phyloP scores from a whole-genome alignment of 1,139 yeast genomes.

The Nakaseomyces delphensis region DNA sequence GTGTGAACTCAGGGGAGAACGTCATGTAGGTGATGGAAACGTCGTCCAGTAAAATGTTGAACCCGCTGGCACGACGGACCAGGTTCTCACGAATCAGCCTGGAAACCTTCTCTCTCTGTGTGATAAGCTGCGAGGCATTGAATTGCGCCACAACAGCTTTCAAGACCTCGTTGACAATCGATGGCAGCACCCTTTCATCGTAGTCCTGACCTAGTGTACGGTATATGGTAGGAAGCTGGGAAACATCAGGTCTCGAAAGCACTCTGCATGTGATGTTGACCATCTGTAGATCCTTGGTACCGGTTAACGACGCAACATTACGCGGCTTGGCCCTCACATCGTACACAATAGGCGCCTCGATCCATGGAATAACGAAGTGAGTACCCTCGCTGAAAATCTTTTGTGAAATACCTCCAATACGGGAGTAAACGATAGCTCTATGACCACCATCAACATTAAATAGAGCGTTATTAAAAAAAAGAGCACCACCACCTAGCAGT shows the following conservation, averaged over 20 bases:
- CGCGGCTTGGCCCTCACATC: slow-evolving; percentile 97
- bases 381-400: slow-evolving; percentile 89
- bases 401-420: slow-evolving; percentile 81
- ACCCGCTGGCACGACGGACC: slow-evolving; percentile 83
- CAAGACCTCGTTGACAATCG: slow-evolving; percentile 92
- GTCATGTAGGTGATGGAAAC: slow-evolving; percentile 95
- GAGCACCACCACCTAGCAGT: slow-evolving; percentile 61
- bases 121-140: slow-evolving; percentile 93
- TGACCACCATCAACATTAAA: slow-evolving; percentile 99
- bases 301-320: slow-evolving; percentile 93
- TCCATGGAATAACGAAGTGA: slow-evolving; percentile 88
- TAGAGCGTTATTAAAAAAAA: slow-evolving; percentile 63
- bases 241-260: slow-evolving; percentile 76
- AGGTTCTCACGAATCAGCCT: slow-evolving; percentile 84
- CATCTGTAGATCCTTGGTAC: slow-evolving; percentile 98
- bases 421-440: slow-evolving; percentile 87
- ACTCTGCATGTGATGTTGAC: slow-evolving; percentile 98
- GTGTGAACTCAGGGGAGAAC: slow-evolving; percentile 93
- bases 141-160: slow-evolving; percentile 97
- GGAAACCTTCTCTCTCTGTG: slow-evolving; percentile 95
- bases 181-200: slow-evolving; percentile 93
- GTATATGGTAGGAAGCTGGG: slow-evolving; percentile 71
- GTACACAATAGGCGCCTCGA: slow-evolving; percentile 85
- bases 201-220: slow-evolving; percentile 90
- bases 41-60: slow-evolving; percentile 83